A percentile compares a stretch with the other conserved stretches of the same genome.
phyloP scores from a whole-genome alignment of 176 grass and related monocot species.

The Oryza officinalis region DNA sequence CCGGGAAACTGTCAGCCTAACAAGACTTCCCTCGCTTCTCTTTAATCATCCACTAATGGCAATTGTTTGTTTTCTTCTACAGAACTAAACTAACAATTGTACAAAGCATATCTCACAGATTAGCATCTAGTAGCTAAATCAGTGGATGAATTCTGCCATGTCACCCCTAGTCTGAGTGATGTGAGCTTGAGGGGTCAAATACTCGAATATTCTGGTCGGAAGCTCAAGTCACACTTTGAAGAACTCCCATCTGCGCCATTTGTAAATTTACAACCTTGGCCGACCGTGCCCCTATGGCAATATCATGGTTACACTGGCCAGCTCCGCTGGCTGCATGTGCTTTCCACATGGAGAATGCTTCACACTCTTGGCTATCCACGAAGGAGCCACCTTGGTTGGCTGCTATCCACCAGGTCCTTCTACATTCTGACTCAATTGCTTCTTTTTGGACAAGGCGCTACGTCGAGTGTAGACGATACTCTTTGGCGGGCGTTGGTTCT shows the following conservation, averaged over 20 bases:
- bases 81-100: constrained; percentile 22
- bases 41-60: constrained; percentile 13
- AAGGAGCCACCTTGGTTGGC: constrained; percentile 15
- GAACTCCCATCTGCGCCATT: constrained; percentile 32
- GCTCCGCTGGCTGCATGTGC: constrained; percentile 34
- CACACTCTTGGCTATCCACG: constrained; percentile 8
- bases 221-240: constrained; percentile 42
- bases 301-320: constrained; percentile 40
- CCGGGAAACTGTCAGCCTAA: constrained; percentile 11
- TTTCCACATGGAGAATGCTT: constrained; percentile 17
- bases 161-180: constrained; percentile 4
- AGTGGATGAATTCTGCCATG: constrained; percentile 41
- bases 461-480: constrained; percentile 86
- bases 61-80: constrained; percentile 30
- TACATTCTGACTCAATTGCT: constrained; percentile 44
- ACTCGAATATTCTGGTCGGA: constrained; percentile 41
- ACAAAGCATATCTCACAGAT: constrained; percentile 40
- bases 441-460: constrained; percentile 70
- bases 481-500: constrained; percentile 82
- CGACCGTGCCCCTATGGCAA: constrained; percentile 24
- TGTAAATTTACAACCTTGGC: constrained; percentile 25
- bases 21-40: neutral
- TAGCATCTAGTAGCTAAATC: constrained; percentile 37
- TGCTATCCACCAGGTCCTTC: constrained; percentile 75
- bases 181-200: constrained; percentile 24